Evolutionary conservation across 2,329 filamentous ascomycete species (phyloP), one percentile per base, ranked within the genome.

Genomic region (Macrophomina tecta): DNA sequence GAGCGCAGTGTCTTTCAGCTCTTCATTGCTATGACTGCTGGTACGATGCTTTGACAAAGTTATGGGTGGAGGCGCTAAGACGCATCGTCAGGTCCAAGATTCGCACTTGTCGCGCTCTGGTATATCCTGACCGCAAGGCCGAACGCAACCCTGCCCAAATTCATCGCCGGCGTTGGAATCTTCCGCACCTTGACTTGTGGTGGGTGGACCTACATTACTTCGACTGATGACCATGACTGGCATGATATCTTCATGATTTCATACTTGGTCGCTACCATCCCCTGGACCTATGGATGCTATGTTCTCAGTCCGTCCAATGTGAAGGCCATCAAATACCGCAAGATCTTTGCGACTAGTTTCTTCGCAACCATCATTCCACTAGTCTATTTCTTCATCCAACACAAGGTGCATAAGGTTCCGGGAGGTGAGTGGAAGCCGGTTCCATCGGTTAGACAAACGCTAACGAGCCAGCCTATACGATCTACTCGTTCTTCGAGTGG

Each of bases 181-280:
- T 90, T 98, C 75, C 89, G 95, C 73, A 97, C 94, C 9, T 82
- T 98, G 67, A 97, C 93, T 4, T 99, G 95, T 76, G 95, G 94
- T 73, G 95, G 95, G 68, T 99, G 95, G 94, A 97, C 95, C 64
- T 99, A 98, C 79, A 89, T 99, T 69, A 99, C 95, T 32, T 98
- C 95, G 69, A 99, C 95, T 51, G 95, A 99, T 77, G 93, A 98
- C 78, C 95, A 99, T 79, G 89, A 97, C 80, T 98, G 93, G 94
- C 95, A 99, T 78, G 95, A 99, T 76, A 94, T 98, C 69, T 94
- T 99, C 78, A 99, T 99, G 95, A 97, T 99, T 72, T 96, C 93
- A 14, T 99, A 99, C 79, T 85, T 99, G 66, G 90, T 99, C 53
- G 91, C 93, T 40, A 98, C 95, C 2, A 84, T 99, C 64, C 95